phyloP scores from a whole-genome alignment of 305 asterid species.

The Withania somnifera region DNA sequence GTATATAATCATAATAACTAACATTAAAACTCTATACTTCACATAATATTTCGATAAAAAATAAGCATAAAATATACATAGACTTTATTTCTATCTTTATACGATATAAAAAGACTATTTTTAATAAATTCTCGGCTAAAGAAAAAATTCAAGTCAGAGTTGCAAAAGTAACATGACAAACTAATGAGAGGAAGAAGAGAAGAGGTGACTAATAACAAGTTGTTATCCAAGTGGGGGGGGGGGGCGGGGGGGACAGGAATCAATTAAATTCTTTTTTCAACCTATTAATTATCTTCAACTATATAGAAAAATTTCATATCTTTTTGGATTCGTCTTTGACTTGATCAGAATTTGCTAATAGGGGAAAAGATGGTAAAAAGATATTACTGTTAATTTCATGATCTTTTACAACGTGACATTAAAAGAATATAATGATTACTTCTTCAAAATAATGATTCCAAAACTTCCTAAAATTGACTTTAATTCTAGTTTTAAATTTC shows the following conservation, averaged over 20 bases:
- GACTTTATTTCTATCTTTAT: no score
- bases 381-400: background rate
- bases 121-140: no score
- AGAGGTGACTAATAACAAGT: no score
- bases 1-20: no score
- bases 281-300: background rate
- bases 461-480: background rate
- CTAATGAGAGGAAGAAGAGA: no score
- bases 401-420: background rate
- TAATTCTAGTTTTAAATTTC: background rate
- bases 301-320: background rate
- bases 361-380: background rate
- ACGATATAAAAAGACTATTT: no score
- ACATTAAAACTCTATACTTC: no score
- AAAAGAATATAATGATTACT: background rate
- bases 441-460: background rate
- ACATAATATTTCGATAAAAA: no score
- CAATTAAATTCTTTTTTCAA: background rate
- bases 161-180: no score
- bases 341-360: background rate
- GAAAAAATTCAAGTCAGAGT: no score
- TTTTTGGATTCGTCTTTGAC: background rate
- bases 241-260: background rate
- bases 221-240: background rate
- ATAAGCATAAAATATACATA: no score